Evolutionary conservation across 2,329 filamentous ascomycete species (phyloP).

Genomic region (Ceratocystis smalleyi): DNA sequence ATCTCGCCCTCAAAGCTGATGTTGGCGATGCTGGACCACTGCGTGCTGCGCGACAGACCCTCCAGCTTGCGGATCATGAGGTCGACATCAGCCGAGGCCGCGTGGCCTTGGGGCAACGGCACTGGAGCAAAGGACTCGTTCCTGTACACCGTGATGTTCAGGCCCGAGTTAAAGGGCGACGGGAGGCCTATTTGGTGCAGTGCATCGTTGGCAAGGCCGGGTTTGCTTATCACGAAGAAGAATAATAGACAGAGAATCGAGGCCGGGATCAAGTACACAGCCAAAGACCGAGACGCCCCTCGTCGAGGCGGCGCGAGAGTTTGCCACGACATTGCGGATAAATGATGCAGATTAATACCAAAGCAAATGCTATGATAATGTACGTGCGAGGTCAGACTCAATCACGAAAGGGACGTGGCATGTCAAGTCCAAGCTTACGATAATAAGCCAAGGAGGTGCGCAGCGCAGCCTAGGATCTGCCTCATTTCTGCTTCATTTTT

Average conservation of each 20-base stretch:
- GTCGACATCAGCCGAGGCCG: slow-evolving; percentile 23
- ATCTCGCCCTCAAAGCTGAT: slow-evolving; percentile 31
- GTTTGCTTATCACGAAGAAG: slow-evolving; percentile 10
- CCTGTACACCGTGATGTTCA: slow-evolving; percentile 25
- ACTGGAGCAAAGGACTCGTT: slow-evolving; percentile 23
- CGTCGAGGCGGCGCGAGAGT: slow-evolving; percentile 11
- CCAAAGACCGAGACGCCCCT: neutral
- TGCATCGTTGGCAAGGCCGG: slow-evolving; percentile 2
- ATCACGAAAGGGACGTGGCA: neutral
- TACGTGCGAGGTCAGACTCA: neutral
- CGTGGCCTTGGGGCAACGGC: slow-evolving; percentile 25
- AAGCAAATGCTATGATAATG: neutral
- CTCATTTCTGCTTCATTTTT: neutral
- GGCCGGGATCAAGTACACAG: slow-evolving; percentile 9
- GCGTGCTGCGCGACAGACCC: slow-evolving; percentile 26
- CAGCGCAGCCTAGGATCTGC: neutral
- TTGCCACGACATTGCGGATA: slow-evolving; percentile 12
- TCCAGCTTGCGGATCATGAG: slow-evolving; percentile 27
- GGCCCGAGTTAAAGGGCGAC: slow-evolving; percentile 12
- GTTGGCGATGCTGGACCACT: slow-evolving; percentile 29
- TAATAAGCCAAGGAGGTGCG: neutral
- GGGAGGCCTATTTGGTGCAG: slow-evolving; percentile 7
- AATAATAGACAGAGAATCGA: slow-evolving; percentile 11
- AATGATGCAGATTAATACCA: neutral
- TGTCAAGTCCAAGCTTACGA: neutral